Evolutionary conservation across 257 asterid species (phyloP), one percentile per base, ranked within the genome.

Genomic region (Solanum raphanifolium): DNA sequence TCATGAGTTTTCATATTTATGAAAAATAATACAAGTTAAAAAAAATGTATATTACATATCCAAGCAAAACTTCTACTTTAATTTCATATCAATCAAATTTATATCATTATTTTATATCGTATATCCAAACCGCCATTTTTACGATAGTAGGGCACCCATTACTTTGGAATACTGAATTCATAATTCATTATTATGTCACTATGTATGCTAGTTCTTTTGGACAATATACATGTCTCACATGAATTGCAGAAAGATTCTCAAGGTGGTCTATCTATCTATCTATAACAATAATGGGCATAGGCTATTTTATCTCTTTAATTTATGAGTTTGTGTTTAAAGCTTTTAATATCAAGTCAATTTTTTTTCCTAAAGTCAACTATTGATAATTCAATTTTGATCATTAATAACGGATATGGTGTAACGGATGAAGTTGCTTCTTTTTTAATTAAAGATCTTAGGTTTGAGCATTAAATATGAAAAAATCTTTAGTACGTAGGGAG

Each of bases 401-500:
- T 23, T 18, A 2, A 18, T 3, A 55, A 55, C n/a, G 4, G 10
- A 55, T 55, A 0, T 55, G 11, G 65, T 18, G 10, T 55, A 55
- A 6, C 0, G 0, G 1, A 55, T 18, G 4, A 18, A 3, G 4
- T 18, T 55, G 2, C 0, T 18, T 1, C 1, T 6, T 55, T 1
- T 18, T 55, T 18, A 55, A 55, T 55, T 55, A 55, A 8, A 55
- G 4, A 18, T 2, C 2, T 18, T 18, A 55, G 1, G 0, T 55
- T 18, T 18, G 11, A 55, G n/a, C 10, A 18, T 6, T 18, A 3
- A 52, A 5, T 52, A 52, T 52, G 9, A 39, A 55, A 55, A 55
- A 3, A 55, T 2, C 0, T 6, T 55, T 55, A 55, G 1, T 16
- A 52, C 0, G 0, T 55, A 55, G 4, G 1, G 0, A 18, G 1